Base-by-base conservation (phyloP, 768 basidiomycete species). In the Tremella fuciformis region DNA sequence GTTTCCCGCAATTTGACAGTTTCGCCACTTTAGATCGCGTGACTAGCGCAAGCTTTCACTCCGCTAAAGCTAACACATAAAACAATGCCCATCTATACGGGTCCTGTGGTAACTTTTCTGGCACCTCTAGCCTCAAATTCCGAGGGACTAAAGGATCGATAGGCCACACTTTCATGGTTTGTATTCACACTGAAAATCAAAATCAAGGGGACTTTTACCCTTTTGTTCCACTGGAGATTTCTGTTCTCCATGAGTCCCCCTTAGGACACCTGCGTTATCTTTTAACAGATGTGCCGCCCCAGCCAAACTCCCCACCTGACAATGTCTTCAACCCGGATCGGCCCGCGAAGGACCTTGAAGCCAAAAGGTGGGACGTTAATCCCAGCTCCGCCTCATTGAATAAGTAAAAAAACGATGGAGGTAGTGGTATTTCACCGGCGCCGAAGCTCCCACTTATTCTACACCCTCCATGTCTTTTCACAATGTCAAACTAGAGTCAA, bases 401-500 rank as follows among this genome's bases (percentile, higher is more conserved):
- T 86, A 85, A 85, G 84, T 85, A 85, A 85, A 84, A 83, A 85
- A 81, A 84, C 83, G 78, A 85, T 85, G 84, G 83, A 83, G 83
- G 84, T 86, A 85, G 85, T 85, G 84, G 84, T 86, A 86, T 85
- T 85, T 86, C 85, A 85, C 81, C 80, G 82, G 82, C 81, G 82
- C 83, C 83, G 82, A 81, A 84, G 83, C 85, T 85, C 85, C 85
- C 85, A 85, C 85, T 84, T 85, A 85, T 85, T 78, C 84, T 86
- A 85, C 85, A 83, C 84, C 84, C 83, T 81, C 82, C 84, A 85
- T 84, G 84, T 85, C 85, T 85, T 83, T 84, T 85, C 83, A 85
- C 85, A 85, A 84, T 86, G 85, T 84, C 85, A 86, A 84, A 86
- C 85, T 85, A 86, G 85, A 86, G 85, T 86, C 85, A 86, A 85